These are phyloP conservation scores for Babesia divergens DNA, from an alignment of 169 alveolate species.

Conservation along the genomic window DNA sequence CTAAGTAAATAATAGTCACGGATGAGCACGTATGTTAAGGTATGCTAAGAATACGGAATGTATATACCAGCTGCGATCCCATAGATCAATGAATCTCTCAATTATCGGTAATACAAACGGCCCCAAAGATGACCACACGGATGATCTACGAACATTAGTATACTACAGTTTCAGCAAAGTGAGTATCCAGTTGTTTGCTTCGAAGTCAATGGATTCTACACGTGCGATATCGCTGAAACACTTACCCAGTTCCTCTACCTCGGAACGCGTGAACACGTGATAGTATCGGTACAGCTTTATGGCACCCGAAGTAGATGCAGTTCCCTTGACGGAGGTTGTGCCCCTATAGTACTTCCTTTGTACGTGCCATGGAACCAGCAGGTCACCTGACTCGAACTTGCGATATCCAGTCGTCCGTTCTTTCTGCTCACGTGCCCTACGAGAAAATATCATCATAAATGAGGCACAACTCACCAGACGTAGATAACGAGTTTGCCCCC, in stretches of 20 bases:
- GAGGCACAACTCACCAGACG: slow-evolving; percentile 27
- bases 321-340: neutral
- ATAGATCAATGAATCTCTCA: neutral
- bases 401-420: slow-evolving; percentile 32
- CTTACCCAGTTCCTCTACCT: slow-evolving; percentile 28
- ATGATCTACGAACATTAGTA: neutral
- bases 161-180: slow-evolving; percentile 9
- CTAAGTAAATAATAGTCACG: too few species aligned
- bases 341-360: slow-evolving; percentile 25
- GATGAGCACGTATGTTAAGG: too few species aligned
- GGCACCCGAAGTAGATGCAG: neutral
- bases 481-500: slow-evolving; percentile 44
- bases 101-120: too few species aligned
- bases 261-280: slow-evolving; percentile 56
- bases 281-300: slow-evolving; percentile 31
- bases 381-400: slow-evolving; percentile 35
- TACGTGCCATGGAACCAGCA: slow-evolving; percentile 64
- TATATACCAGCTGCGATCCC: neutral
- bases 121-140: too few species aligned
- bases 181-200: slow-evolving; percentile 53
- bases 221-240: slow-evolving; percentile 13
- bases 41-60: too few species aligned
- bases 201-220: slow-evolving; percentile 20
- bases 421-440: slow-evolving; percentile 55
- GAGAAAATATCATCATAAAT: neutral